A percentile compares a stretch with the other conserved stretches of the same genome.
Evolutionary conservation across 805 yeast species (phyloP).

Genomic region (Hanseniaspora guilliermondii): DNA sequence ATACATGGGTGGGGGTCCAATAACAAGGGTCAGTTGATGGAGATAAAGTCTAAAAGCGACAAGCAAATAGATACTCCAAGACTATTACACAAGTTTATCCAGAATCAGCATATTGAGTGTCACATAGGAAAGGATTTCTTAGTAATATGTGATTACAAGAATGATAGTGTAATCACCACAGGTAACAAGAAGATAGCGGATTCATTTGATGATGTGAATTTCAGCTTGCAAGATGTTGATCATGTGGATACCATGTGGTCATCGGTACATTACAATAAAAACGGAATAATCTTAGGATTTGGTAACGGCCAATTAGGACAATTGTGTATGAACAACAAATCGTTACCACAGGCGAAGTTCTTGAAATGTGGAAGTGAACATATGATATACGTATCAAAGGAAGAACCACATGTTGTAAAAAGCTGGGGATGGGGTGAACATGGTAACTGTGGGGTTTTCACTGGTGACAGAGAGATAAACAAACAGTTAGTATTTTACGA

Average conservation of each 20-base stretch:
- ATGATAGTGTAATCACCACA: constrained; percentile 15
- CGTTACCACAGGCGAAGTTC: background rate
- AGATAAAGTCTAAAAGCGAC: constrained; percentile 16
- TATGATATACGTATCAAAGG: constrained; percentile 34
- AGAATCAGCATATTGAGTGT: constrained; percentile 2
- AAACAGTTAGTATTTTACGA: constrained; percentile 6
- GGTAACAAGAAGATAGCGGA: constrained; percentile 28
- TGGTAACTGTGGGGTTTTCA: constrained; percentile 67
- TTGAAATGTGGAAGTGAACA: constrained; percentile 72
- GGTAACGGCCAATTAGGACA: constrained; percentile 80
- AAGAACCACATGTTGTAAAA: constrained; percentile 28
- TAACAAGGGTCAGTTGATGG: constrained; percentile 31
- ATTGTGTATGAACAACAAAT: constrained; percentile 24
- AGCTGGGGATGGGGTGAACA: constrained; percentile 99
- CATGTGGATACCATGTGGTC: constrained; percentile 54
- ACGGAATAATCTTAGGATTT: constrained; percentile 14
- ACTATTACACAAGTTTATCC: background rate
- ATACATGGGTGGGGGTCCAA: constrained; percentile 41
- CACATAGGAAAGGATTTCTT: constrained; percentile 52
- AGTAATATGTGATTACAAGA: constrained; percentile 22
- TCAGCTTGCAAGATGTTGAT: constrained; percentile 6
- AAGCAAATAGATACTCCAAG: constrained; percentile 16
- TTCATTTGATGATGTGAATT: constrained; percentile 18
- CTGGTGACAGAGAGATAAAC: background rate
- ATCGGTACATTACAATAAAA: constrained; percentile 42